Base-by-base conservation (phyloP, 148 eudicot genomes). In the Amaranthus cruentus region DNA sequence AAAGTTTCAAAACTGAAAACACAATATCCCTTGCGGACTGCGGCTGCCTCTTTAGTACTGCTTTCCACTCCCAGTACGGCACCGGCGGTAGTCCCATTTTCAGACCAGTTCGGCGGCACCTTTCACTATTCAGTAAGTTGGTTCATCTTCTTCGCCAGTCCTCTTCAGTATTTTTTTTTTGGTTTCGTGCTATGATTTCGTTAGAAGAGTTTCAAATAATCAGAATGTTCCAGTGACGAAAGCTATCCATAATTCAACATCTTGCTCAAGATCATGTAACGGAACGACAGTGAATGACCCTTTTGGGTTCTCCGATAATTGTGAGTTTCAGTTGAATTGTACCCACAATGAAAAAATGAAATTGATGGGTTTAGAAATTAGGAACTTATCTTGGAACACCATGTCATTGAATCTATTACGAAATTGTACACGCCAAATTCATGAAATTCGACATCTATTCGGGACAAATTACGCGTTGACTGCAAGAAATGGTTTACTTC, bases 271-370 rank as follows among this genome's bases (percentile, higher is more conserved):
- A n/a, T 9, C 59, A 3, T 92, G 96, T 68, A 86, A 81, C 6
- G 67, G 51, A 14, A 62, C 5, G 43, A 66, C 43, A 10, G 88
- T 88, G 7, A 81, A 59, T 1, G 88, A 80, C 75, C 98, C 98
- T 0, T 93, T 91, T 53, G 96, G 98, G 21, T 90, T 89, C 83
- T 83, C 91, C 4, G 48, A 44, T 14, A 80, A 75, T 0, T 91
- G 95, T 68, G 10, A n/a, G n/a, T 87, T 89, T 62, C 85, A 5
- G 4, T 59, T 93, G 7, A 61, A 62, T n/a, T 93, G 98, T 62
- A 74, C 71, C 12, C 12, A 1, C 11, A 57, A 54, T 8, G 86
- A 84, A 4, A 65, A 38, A 1, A 51, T 83, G 47, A 47, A 13
- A 8, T 82, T 91, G 66, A 75, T 59, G 7, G 77, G 74, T 47